Percentiles rank a stretch among this genome's conserved stretches.
Conservation (phyloP, 2,329 filamentous ascomycete species). For the Diplocarpon mali region DNA sequence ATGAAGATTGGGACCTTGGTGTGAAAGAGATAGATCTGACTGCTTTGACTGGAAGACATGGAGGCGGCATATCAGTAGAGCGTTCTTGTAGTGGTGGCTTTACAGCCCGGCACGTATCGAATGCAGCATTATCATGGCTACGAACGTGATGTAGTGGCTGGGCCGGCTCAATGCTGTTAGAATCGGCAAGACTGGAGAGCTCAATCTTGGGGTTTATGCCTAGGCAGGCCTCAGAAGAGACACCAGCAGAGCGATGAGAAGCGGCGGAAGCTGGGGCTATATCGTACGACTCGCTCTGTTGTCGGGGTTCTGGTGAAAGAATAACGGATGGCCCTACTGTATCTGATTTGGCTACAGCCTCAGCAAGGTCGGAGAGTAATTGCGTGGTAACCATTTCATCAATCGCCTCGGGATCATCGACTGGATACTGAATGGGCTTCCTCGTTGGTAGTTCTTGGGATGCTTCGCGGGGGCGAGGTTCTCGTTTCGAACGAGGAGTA, state of each 20-base stretch:
- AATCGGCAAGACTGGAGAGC: neutral
- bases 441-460: conserved; percentile 5
- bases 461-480: neutral
- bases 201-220: neutral
- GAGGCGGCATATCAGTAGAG: conserved; percentile 18
- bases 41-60: conserved; percentile 8
- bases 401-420: conserved; percentile 5
- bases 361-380: conserved; percentile 12
- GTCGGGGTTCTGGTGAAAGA: neutral
- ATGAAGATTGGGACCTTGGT: neutral
- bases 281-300: too few relatives aligned
- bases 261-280: too few relatives aligned
- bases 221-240: neutral
- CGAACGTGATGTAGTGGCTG: neutral
- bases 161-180: neutral
- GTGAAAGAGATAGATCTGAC: conserved; percentile 5
- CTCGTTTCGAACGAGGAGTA: too few relatives aligned
- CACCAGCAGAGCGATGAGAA: too few relatives aligned
- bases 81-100: conserved; percentile 7
- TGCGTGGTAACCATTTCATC: conserved; percentile 14
- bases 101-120: neutral
- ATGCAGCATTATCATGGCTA: neutral
- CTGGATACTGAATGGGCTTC: neutral
- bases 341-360: conserved; percentile 8
- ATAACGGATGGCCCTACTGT: neutral